Conservation (phyloP, 2,329 filamentous ascomycete species). For the Claviceps sp. region DNA sequence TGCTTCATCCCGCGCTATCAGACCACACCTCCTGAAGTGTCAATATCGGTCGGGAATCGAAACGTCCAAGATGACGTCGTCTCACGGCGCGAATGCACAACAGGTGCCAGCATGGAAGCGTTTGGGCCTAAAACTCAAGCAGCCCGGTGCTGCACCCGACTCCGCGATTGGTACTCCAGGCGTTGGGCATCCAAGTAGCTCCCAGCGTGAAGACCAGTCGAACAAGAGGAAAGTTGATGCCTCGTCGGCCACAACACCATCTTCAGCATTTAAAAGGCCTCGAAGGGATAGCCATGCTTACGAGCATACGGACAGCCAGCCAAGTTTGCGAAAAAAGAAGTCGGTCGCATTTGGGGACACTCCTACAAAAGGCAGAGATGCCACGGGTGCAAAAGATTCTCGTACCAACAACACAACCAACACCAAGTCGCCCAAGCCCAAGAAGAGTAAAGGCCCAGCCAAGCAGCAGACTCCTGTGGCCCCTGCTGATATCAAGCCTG, state of each 20-base stretch:
- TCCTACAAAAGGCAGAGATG: conserved; percentile 20
- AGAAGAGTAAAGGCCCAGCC: conserved; percentile 23
- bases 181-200: conserved; percentile 25
- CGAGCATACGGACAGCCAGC: conserved; percentile 12
- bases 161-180: conserved; percentile 16
- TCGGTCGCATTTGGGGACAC: conserved; percentile 36
- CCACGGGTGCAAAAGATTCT: conserved; percentile 9
- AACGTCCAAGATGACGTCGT: conserved; percentile 27
- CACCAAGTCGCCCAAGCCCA: conserved; percentile 21
- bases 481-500: conserved; percentile 39
- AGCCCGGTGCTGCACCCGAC: conserved; percentile 19
- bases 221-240: conserved; percentile 28
- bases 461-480: conserved; percentile 27
- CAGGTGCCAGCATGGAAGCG: conserved; percentile 46
- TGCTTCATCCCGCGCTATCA: background rate
- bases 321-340: conserved; percentile 27
- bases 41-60: conserved; percentile 5
- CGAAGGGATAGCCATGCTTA: conserved; percentile 16
- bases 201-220: conserved; percentile 17
- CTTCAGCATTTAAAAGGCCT: conserved; percentile 21
- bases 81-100: conserved; percentile 29
- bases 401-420: background rate
- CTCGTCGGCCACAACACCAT: conserved; percentile 18
- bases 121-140: conserved; percentile 50
- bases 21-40: background rate